A percentile compares a stretch with the other conserved stretches of the same genome.
Evolutionary conservation across 495 filamentous ascomycete species (phyloP).

Genomic region (Tuber aestivum): DNA sequence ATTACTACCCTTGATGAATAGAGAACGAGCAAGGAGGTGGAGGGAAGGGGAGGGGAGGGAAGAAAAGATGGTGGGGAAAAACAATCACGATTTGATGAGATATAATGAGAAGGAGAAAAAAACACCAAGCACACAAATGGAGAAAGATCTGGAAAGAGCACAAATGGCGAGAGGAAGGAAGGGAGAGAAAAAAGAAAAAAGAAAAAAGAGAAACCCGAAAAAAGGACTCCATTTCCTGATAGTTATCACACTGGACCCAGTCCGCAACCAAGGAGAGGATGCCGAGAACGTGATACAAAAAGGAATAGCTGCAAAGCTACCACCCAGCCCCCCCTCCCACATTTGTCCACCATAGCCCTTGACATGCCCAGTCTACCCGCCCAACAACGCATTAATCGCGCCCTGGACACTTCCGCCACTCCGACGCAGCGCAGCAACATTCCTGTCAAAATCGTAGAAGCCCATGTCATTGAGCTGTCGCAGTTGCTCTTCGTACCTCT

Average conservation of each 20-base stretch:
- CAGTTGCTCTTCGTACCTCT: conserved; percentile 82
- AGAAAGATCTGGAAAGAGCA: not conserved
- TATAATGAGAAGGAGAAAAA: not conserved
- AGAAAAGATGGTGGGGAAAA: not conserved
- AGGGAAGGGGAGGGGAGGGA: not conserved
- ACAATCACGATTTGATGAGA: not conserved
- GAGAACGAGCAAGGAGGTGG: not conserved
- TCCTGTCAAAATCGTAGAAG: conserved; percentile 92
- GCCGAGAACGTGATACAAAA: not conserved
- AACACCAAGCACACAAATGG: not conserved
- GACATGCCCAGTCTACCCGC: conserved; percentile 28
- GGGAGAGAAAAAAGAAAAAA: no score
- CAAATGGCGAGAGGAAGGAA: not conserved
- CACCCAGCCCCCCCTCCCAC: not conserved
- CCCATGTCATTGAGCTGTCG: conserved; percentile 98
- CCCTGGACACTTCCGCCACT: conserved; percentile 93
- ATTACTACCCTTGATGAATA: not conserved
- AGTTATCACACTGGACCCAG: not conserved
- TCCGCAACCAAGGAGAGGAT: not conserved
- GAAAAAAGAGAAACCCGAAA: no score
- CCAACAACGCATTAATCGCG: conserved; percentile 73
- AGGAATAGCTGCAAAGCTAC: not conserved
- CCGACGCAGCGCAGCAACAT: conserved; percentile 79
- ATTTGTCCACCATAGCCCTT: not conserved
- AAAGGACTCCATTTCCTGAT: not conserved